A percentile compares a stretch with the other conserved stretches of the same genome.
Conservation (phyloP, 768 basidiomycete genomes). For the Russula virescens region DNA sequence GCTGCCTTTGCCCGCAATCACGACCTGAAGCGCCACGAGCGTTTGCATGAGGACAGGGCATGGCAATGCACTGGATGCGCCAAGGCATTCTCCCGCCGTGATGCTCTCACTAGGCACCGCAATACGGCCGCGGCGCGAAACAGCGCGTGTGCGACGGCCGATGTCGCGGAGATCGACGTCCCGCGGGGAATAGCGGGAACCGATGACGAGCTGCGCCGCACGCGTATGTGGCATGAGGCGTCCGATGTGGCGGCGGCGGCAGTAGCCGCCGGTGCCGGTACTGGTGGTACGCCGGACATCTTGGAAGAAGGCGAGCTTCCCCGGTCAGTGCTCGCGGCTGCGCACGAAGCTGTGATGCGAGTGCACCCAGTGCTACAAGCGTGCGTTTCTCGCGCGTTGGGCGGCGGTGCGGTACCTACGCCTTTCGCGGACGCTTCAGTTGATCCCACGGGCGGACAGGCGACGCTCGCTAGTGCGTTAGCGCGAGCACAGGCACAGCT, state of each 20-base stretch:
- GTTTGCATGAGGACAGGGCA: constrained; percentile 64
- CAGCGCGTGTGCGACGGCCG: constrained; percentile 48
- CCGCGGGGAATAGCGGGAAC: constrained; percentile 38
- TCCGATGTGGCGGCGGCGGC: constrained; percentile 29
- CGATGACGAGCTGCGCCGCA: constrained; percentile 45
- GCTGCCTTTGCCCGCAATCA: constrained; percentile 76
- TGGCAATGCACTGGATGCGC: constrained; percentile 71
- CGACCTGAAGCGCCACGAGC: constrained; percentile 72
- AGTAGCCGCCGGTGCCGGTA: no score
- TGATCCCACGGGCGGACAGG: constrained; percentile 52
- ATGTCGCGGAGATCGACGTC: constrained; percentile 51
- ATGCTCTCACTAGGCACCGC: constrained; percentile 76
- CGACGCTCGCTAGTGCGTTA: constrained; percentile 66
- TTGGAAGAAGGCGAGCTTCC: constrained; percentile 26
- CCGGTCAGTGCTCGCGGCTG: constrained; percentile 13
- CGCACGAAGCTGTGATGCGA: constrained; percentile 21
- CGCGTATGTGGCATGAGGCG: constrained; percentile 62
- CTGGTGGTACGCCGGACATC: background rate
- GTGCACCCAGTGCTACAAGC: constrained; percentile 20
- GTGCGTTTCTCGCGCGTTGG: constrained; percentile 17
- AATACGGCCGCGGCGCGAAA: constrained; percentile 49
- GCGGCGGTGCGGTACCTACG: background rate
- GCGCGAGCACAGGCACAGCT: constrained; percentile 59
- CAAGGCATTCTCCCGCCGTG: constrained; percentile 69
- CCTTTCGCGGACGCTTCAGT: constrained; percentile 26